Evolutionary conservation across 2,329 filamentous ascomycete species (phyloP).

Genomic region (Fusarium tricinctum): DNA sequence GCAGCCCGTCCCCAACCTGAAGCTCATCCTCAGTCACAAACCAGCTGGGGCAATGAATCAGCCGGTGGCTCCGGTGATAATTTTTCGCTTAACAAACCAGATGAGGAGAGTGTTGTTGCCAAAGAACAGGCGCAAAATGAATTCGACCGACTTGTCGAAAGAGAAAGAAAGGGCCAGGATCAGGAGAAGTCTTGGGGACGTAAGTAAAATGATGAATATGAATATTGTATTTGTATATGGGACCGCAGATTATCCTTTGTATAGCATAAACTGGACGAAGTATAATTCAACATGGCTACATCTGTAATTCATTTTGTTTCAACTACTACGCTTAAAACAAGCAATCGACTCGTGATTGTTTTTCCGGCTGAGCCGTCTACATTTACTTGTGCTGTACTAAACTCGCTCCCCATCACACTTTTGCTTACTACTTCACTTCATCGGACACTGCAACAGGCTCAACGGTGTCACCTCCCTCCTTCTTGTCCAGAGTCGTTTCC

Average conservation of each 20-base stretch:
- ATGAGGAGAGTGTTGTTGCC: conserved; percentile 56
- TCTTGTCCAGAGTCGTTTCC: conserved; percentile 56
- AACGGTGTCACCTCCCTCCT: conserved; percentile 51
- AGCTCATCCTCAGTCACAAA: conserved; percentile 32
- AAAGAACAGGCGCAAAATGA: conserved; percentile 65
- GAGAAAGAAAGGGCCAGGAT: conserved; percentile 56
- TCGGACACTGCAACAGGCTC: conserved; percentile 56
- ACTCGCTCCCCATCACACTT: conserved; percentile 10
- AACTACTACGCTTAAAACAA: conserved; percentile 2
- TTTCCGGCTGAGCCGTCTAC: conserved; percentile 23
- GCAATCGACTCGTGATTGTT: conserved; percentile 19
- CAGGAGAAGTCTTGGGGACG: conserved; percentile 49
- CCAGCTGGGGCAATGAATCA: conserved; percentile 50
- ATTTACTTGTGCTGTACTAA: conserved; percentile 9
- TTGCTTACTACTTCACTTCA: conserved; percentile 50
- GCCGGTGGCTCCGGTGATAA: conserved; percentile 44
- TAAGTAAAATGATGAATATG: conserved; percentile 13
- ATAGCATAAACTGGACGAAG: conserved; percentile 10
- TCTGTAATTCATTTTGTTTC: conserved; percentile 4
- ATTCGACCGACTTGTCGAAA: conserved; percentile 64
- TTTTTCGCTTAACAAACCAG: conserved; percentile 55
- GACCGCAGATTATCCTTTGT: conserved; percentile 11
- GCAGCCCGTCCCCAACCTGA: conserved; percentile 21
- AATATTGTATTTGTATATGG: conserved; percentile 22
- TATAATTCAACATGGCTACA: conserved; percentile 1